Conservation (phyloP, 192 early-diverging fungal species). For the Coemansia sp. region DNA sequence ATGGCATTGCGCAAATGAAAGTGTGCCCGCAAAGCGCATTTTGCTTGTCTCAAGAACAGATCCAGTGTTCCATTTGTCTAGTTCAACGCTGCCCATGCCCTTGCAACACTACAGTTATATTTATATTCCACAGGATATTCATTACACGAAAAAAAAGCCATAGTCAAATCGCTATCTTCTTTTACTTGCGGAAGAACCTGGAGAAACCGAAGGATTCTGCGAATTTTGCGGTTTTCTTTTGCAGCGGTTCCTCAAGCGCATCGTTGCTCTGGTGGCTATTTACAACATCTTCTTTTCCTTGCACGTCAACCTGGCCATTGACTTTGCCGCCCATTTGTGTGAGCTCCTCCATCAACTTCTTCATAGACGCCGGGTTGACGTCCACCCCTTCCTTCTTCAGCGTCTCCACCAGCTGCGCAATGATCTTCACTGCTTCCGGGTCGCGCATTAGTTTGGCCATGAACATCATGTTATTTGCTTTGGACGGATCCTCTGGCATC, state of each 20-base stretch:
- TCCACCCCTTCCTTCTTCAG: slow-evolving; percentile 37
- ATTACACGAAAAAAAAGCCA: too few relatives aligned
- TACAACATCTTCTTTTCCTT: not conserved
- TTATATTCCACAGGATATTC: too few relatives aligned
- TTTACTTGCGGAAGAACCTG: not conserved
- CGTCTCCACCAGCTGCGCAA: slow-evolving; percentile 16
- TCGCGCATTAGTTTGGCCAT: slow-evolving; percentile 25
- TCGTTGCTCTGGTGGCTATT: not conserved
- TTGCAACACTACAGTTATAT: too few relatives aligned
- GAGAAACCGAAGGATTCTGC: not conserved
- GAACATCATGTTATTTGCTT: slow-evolving; percentile 20
- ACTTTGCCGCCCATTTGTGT: not conserved
- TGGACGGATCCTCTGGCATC: not conserved
- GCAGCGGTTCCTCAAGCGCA: not conserved
- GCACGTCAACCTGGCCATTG: not conserved
- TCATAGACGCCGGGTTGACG: slow-evolving; percentile 29
- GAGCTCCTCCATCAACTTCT: slow-evolving; percentile 17
- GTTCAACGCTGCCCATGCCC: too few relatives aligned
- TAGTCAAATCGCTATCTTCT: too few relatives aligned
- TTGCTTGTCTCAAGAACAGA: too few relatives aligned
- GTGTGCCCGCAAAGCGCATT: too few relatives aligned
- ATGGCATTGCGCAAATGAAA: too few relatives aligned
- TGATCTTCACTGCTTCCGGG: slow-evolving; percentile 19
- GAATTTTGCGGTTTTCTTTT: not conserved
- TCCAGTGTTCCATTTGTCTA: too few relatives aligned